Percentiles rank a stretch among this genome's conserved stretches.
phyloP scores from a whole-genome alignment of 805 yeast species.

The Wickerhamomyces mucosus region DNA sequence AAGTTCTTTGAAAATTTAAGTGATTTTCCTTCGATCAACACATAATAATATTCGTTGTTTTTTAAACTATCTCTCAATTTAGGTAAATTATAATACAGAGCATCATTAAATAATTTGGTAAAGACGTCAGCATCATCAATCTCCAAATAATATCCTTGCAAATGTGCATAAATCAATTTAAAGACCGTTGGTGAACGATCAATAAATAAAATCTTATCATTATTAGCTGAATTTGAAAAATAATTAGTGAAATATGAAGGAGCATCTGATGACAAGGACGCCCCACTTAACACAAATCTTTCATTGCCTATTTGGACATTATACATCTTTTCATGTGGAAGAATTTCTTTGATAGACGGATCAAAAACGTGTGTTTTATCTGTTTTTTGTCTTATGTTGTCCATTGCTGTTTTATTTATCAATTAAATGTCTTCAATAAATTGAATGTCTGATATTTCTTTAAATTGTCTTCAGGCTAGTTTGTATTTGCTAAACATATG shows the following conservation, averaged over 20 bases:
- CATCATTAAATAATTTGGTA: constrained; percentile 57
- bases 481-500: too few relatives aligned
- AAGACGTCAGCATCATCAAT: constrained; percentile 53
- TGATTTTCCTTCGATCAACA: constrained; percentile 46
- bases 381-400: neutral
- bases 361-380: constrained; percentile 11
- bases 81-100: constrained; percentile 59
- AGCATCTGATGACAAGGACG: constrained; percentile 75
- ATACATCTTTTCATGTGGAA: constrained; percentile 65
- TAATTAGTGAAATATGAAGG: constrained; percentile 82
- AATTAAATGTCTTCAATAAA: too few relatives aligned
- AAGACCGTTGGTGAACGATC: constrained; percentile 71
- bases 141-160: constrained; percentile 70
- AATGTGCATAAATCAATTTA: constrained; percentile 54
- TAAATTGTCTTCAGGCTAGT: too few relatives aligned
- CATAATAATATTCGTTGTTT: constrained; percentile 45
- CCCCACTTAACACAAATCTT: constrained; percentile 64
- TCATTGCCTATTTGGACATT: constrained; percentile 61
- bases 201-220: constrained; percentile 40
- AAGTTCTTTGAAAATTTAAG: constrained; percentile 52
- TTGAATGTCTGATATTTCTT: too few relatives aligned
- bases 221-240: constrained; percentile 35
- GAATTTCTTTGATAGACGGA: constrained; percentile 37
- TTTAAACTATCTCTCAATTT: constrained; percentile 39
- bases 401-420: too few relatives aligned